Conservation (phyloP, 208 protist genomes). For the Trichomonas vaginalis region DNA sequence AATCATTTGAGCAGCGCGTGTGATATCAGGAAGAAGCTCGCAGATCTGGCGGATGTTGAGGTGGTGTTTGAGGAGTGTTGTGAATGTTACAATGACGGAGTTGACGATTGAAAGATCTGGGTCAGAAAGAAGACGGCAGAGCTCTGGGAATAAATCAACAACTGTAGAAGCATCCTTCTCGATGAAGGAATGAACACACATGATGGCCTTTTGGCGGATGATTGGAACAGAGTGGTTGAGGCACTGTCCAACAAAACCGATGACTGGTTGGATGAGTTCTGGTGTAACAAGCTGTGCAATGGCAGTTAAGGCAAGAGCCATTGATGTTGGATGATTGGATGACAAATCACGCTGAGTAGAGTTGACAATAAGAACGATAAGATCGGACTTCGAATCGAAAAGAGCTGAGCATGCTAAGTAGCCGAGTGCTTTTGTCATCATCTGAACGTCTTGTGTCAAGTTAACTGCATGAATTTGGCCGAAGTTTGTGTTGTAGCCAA, state of each 20-base stretch:
- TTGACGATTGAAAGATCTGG: conserved; percentile 14
- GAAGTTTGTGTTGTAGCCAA: conserved; percentile 10
- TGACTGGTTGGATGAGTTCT: conserved; percentile 1
- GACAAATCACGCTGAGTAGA: not conserved
- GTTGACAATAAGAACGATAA: not conserved
- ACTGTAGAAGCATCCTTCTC: not conserved
- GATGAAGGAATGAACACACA: not conserved
- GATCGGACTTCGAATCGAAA: not conserved
- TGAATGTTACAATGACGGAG: not conserved
- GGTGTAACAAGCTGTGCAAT: not conserved
- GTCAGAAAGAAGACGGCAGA: not conserved
- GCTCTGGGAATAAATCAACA: not conserved
- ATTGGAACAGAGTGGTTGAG: not conserved
- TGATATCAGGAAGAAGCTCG: not conserved
- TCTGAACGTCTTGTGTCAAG: not conserved
- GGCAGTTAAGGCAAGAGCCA: not conserved
- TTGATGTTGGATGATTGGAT: conserved; percentile 17
- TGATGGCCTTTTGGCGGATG: not conserved
- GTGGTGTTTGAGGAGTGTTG: not conserved
- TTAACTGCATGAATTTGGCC: conserved; percentile 16
- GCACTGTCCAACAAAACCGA: not conserved
- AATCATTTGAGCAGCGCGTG: not conserved
- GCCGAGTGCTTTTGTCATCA: conserved; percentile 1
- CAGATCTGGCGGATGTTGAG: not conserved
- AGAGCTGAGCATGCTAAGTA: not conserved